These are phyloP conservation scores for Aspergillus intermedius DNA, from an alignment of 2,329 filamentous ascomycete genomes.

Conservation along the genomic window DNA sequence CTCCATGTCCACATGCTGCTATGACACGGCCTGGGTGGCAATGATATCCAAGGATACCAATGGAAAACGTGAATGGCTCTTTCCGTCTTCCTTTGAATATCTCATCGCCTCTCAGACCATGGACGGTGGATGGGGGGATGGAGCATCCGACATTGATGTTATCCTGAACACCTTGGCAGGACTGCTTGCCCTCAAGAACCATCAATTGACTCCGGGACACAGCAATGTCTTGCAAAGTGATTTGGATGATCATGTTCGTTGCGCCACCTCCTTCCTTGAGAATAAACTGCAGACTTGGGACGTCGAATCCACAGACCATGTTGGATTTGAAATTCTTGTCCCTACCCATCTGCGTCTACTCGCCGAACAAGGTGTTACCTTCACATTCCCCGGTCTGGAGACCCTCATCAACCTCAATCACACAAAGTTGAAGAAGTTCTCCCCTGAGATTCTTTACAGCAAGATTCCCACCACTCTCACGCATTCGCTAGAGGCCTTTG, in stretches of 20 bases:
- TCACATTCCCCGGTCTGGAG: conserved; percentile 21
- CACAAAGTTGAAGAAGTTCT: conserved; percentile 22
- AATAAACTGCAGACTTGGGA: conserved; percentile 22
- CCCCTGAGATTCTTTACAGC: conserved; percentile 21
- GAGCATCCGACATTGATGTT: background rate
- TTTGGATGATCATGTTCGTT: background rate
- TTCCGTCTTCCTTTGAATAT: conserved; percentile 1
- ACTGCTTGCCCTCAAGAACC: conserved; percentile 1
- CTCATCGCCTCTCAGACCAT: background rate
- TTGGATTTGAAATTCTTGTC: conserved; percentile 33
- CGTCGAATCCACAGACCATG: conserved; percentile 20
- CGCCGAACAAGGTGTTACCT: conserved; percentile 17
- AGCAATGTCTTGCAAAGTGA: background rate
- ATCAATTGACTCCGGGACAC: background rate
- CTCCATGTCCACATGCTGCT: conserved; percentile 1
- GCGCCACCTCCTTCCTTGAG: background rate
- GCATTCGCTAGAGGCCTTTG: conserved; percentile 37
- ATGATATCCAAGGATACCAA: conserved; percentile 1
- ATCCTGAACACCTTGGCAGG: conserved; percentile 2
- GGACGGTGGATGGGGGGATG: background rate
- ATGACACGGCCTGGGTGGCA: conserved; percentile 2
- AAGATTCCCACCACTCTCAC: conserved; percentile 22
- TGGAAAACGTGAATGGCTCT: background rate
- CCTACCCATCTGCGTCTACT: conserved; percentile 24
- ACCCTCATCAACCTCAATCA: conserved; percentile 16